A percentile compares a stretch with the other conserved stretches of the same genome.
Evolutionary conservation across 495 filamentous ascomycete species (phyloP).

Genomic region (Xylaria castorea): DNA sequence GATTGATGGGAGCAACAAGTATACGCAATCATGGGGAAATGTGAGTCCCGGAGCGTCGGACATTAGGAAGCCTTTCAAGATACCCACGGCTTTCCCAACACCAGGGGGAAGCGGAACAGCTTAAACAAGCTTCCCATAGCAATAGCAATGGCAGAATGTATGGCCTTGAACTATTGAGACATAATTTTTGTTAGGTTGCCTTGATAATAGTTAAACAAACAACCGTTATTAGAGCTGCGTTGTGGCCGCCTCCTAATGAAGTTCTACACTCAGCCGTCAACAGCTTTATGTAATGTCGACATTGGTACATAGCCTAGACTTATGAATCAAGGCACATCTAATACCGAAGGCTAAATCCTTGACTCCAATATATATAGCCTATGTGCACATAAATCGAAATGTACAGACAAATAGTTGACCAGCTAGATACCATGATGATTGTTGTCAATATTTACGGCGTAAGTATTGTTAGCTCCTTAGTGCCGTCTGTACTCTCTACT

Average conservation of each 20-base stretch:
- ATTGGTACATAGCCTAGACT: not conserved
- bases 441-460: not conserved
- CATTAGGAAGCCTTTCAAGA: not conserved
- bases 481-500: too few relatives aligned
- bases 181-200: not conserved
- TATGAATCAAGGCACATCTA: not conserved
- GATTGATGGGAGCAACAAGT: not conserved
- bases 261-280: not conserved
- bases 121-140: not conserved
- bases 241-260: not conserved
- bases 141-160: not conserved
- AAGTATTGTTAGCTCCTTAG: not conserved
- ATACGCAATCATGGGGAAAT: not conserved
- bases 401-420: not conserved
- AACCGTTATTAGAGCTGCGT: not conserved
- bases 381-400: not conserved
- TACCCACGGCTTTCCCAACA: not conserved
- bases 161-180: not conserved
- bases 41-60: not conserved
- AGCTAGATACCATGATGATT: not conserved
- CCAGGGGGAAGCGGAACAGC: not conserved
- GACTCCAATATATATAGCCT: not conserved
- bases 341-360: not conserved
- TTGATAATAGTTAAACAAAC: not conserved
- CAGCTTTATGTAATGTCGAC: not conserved